Conservation (phyloP, 2,329 filamentous ascomycete genomes). For the Ceratocystiopsis brevicomis region DNA sequence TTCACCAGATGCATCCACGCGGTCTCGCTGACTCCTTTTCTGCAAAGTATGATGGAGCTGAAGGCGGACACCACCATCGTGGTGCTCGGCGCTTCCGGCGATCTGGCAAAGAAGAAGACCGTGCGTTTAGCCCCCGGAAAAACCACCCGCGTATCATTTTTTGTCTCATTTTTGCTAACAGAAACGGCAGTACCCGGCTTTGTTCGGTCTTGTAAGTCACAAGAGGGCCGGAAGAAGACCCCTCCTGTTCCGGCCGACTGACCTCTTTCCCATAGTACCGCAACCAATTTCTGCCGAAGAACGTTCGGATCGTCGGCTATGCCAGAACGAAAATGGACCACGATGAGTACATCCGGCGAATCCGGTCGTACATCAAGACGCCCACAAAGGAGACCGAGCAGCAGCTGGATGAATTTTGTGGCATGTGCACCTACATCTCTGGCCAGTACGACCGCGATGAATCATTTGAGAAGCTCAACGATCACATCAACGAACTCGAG, state of each 20-base stretch:
- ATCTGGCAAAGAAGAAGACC: slow-evolving; percentile 99
- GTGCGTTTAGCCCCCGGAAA: slow-evolving; percentile 24
- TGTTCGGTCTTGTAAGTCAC: slow-evolving; percentile 81
- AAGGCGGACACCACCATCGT: slow-evolving; percentile 97
- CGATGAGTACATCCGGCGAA: slow-evolving; percentile 79
- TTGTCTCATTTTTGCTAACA: slow-evolving; percentile 12
- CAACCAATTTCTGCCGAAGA: slow-evolving; percentile 95
- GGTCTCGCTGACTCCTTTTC: slow-evolving; percentile 2
- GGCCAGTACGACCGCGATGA: slow-evolving; percentile 97
- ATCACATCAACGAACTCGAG: slow-evolving; percentile 74
- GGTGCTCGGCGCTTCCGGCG: slow-evolving; percentile 89
- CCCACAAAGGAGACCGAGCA: slow-evolving; percentile 95
- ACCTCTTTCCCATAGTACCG: slow-evolving; percentile 46
- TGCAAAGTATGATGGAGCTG: slow-evolving; percentile 63
- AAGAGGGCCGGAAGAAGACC: not conserved
- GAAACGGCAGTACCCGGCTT: slow-evolving; percentile 60
- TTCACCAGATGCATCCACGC: too few species aligned
- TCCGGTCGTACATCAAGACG: slow-evolving; percentile 97
- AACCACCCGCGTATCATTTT: too few species aligned
- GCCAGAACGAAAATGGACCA: slow-evolving; percentile 99
- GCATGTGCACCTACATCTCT: slow-evolving; percentile 81
- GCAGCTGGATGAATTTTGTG: slow-evolving; percentile 78
- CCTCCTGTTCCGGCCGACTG: not conserved
- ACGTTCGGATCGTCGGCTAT: slow-evolving; percentile 95
- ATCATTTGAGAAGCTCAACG: slow-evolving; percentile 69